Evolutionary conservation across 2,329 filamentous ascomycete species (phyloP), one percentile per base, ranked within the genome.

Genomic region (Periconia sp.): DNA sequence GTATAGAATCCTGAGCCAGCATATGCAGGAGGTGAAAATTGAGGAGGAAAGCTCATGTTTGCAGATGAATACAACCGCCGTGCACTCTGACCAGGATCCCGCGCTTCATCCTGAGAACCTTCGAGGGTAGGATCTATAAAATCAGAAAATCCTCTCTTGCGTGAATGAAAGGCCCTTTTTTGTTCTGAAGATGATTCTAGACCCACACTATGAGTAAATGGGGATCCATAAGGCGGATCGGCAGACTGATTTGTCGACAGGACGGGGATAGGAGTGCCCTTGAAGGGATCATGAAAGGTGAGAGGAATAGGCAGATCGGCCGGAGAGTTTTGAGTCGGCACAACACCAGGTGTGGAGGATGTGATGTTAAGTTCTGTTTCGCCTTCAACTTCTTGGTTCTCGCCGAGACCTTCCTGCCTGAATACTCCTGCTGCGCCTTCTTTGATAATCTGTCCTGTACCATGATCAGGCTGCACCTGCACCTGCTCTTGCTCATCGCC

Each of bases 371-470:
- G 28, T 4, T 50, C 24, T 24, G 33, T 39, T 3, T 51, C 41
- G 4, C 36, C 44, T 28, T 56, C 51, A 13, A 30, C 47, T 25
- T 53, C 41, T 11, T 24, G 40, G 4, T 44, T 33, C 2, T 30
- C 29, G 23, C 9, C 10, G n/a, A 15, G 13, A 5, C 13, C 16
- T 10, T 32, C 37, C 21, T 40, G 28, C 15, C 15, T 22, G 25
- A 19, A 25, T 13, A 43, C 10, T 12, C 19, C 19, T 15, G 26
- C 26, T 11, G 28, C 29, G 21, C 28, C 37, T 40, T 16, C 37
- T 17, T 18, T n/a, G n/a, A n/a, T n/a, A n/a, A n/a, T n/a, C n/a
- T n/a, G n/a, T n/a, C n/a, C n/a, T n/a, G n/a, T n/a, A n/a, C n/a
- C n/a, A n/a, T n/a, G n/a, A n/a, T n/a, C n/a, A n/a, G n/a, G n/a